Evolutionary conservation across 2,329 filamentous ascomycete genomes (phyloP), one percentile per base, ranked within the genome.

Genomic region (Penicillium sclerotiorum): DNA sequence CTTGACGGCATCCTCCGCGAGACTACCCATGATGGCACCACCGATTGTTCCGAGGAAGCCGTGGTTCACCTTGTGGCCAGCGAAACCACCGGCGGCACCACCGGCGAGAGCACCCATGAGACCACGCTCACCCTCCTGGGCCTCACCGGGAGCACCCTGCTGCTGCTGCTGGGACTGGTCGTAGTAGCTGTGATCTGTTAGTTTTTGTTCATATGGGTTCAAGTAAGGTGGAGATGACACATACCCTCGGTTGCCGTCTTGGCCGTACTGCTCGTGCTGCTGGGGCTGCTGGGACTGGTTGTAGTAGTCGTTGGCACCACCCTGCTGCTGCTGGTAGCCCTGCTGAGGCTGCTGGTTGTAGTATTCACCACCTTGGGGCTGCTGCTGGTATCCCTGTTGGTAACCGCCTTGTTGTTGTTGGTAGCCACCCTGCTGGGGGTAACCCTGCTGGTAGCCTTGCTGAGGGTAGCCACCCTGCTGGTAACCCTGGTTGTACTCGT

Each of bases 1-100:
- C 66, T 76, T 75, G 44, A 69, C 52, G 17, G 70, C 70, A 47
- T 78, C 76, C 56, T 78, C 72, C 5, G 73, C 66, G 45, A 77
- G 64, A 53, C 70, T 73, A 40, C 76, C 76, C 7, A 74, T 65
- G 53, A 78, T 73, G 25, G 76, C 76, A 35, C 76, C 76, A 50
- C 74, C 75, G 35, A 78, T 67, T 5, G 75, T 70, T 50, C 76
- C 76, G 43, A 78, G 68, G 59, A 78, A 63, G 23, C 76, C 76
- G 63, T 78, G 76, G 55, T 73, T 67, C 54, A 70, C 73, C 62
- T 78, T 73, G 67, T 75, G 71, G 49, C 76, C 76, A 18, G 67
- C 71, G 42, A 70, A 77, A 27, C 71, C 75, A 48, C 76, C 76
- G n/a, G 73, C 68, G 8, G 73, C 64, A 56, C 74, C 75, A 49